A percentile compares a stretch with the other conserved stretches of the same genome.
Evolutionary conservation across 805 yeast species (phyloP).

Genomic region (Suhomyces xylopsoci): DNA sequence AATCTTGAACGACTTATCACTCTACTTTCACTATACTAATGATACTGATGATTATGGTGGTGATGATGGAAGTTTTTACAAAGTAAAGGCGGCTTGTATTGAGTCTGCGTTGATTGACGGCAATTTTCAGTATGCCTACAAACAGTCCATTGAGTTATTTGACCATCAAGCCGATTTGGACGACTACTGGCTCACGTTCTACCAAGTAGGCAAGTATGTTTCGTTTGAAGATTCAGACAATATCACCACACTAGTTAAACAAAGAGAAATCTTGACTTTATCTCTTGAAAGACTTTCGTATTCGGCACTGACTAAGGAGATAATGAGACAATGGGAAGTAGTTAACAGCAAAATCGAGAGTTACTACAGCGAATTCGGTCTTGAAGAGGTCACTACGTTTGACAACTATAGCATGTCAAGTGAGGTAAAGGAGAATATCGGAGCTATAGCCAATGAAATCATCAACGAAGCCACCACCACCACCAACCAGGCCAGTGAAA

Average conservation of each 20-base stretch:
- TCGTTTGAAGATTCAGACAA: conserved; percentile 20
- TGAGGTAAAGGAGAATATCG: conserved; percentile 18
- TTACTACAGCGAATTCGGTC: conserved; percentile 8
- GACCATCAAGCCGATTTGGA: conserved; percentile 21
- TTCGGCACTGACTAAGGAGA: conserved; percentile 41
- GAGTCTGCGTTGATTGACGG: conserved; percentile 62
- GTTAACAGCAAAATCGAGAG: conserved; percentile 37
- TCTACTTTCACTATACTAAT: conserved; percentile 41
- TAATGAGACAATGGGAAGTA: conserved; percentile 63
- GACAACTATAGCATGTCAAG: conserved; percentile 7
- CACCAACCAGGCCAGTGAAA: conserved; percentile 40
- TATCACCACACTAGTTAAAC: conserved; percentile 38
- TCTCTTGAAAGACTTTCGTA: conserved; percentile 39
- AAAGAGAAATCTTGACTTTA: conserved; percentile 52
- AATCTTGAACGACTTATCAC: conserved; percentile 39
- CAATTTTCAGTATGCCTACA: conserved; percentile 60
- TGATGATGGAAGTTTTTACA: conserved; percentile 18
- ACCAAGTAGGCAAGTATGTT: conserved; percentile 63
- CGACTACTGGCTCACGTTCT: conserved; percentile 65
- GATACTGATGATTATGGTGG: no score
- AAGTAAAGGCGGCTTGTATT: conserved; percentile 50
- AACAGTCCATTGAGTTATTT: conserved; percentile 38
- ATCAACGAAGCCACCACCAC: conserved; percentile 30
- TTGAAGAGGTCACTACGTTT: conserved; percentile 2
- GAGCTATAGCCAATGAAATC: conserved; percentile 24